A percentile compares a stretch with the other conserved stretches of the same genome.
These are phyloP conservation scores for Calycina herbarum DNA, from an alignment of 2,329 filamentous ascomycete species.

Conservation along the genomic window DNA sequence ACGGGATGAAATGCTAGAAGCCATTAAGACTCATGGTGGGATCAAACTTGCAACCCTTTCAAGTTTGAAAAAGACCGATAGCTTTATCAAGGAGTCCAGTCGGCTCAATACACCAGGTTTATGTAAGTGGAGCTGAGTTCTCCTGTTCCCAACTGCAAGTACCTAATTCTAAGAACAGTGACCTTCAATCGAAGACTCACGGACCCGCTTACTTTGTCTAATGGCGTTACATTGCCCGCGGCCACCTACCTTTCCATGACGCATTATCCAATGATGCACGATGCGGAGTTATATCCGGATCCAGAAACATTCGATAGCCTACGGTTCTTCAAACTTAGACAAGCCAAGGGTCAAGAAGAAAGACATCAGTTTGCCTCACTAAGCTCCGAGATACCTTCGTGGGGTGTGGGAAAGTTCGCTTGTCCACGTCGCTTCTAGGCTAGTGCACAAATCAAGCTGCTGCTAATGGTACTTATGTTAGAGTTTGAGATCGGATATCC, in stretches of 20 bases:
- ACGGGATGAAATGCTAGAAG: not conserved
- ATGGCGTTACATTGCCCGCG: slow-evolving; percentile 4
- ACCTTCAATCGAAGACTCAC: slow-evolving; percentile 7
- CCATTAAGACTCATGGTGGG: not conserved
- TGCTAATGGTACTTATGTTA: not conserved
- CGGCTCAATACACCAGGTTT: slow-evolving; percentile 3
- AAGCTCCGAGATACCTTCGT: not conserved
- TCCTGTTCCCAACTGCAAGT: not conserved
- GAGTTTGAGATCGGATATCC: slow-evolving; percentile 8
- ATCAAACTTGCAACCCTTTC: slow-evolving; percentile 8
- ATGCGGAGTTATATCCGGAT: not conserved
- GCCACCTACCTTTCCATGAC: not conserved
- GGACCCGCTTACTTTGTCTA: not conserved
- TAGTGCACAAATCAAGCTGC: slow-evolving; percentile 7
- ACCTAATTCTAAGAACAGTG: not conserved
- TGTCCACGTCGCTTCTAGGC: slow-evolving; percentile 6
- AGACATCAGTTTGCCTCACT: slow-evolving; percentile 1
- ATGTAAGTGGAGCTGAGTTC: not conserved
- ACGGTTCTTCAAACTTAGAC: not conserved
- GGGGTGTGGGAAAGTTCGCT: slow-evolving; percentile 5
- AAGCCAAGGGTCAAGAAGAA: not conserved
- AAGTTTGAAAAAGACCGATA: slow-evolving; percentile 5
- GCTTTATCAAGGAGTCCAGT: slow-evolving; percentile 7
- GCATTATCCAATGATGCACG: not conserved
- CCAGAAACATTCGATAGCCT: not conserved